These are phyloP conservation scores for Globisporangium nodosum DNA, from an alignment of 352 stramenopile species.

Conservation along the genomic window DNA sequence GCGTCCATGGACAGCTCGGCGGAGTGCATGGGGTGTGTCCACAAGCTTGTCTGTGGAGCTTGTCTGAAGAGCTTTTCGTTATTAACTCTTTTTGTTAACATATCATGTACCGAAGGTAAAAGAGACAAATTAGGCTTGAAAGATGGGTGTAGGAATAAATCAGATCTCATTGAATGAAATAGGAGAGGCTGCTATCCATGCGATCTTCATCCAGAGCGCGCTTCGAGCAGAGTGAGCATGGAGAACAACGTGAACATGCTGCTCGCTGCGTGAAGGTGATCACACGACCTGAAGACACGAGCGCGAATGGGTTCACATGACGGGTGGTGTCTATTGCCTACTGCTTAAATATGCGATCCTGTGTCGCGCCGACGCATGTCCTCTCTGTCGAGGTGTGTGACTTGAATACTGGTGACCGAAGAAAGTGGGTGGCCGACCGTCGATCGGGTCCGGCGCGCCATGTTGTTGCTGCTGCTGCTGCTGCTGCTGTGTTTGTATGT, in stretches of 20 bases:
- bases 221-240: no score
- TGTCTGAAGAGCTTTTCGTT: no score
- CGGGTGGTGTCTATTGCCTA: not conserved
- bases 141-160: not conserved
- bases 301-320: not conserved
- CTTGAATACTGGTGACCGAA: not conserved
- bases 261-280: not conserved
- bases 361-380: not conserved
- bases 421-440: not conserved
- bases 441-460: not conserved
- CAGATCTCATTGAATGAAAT: not conserved
- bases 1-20: not conserved
- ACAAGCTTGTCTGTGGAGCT: no score
- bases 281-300: no score
- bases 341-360: constrained; percentile 1
- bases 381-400: not conserved
- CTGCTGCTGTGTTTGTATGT: not conserved
- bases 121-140: not conserved
- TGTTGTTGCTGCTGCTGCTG: not conserved
- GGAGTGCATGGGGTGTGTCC: no score
- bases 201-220: no score
- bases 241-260: not conserved
- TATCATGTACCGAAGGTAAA: not conserved
- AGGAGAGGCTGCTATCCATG: not conserved
- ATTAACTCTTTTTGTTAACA: not conserved